Evolutionary conservation across 805 yeast genomes (phyloP), one percentile per base, ranked within the genome.

Genomic region (Vanderwaltozyma polyspora): DNA sequence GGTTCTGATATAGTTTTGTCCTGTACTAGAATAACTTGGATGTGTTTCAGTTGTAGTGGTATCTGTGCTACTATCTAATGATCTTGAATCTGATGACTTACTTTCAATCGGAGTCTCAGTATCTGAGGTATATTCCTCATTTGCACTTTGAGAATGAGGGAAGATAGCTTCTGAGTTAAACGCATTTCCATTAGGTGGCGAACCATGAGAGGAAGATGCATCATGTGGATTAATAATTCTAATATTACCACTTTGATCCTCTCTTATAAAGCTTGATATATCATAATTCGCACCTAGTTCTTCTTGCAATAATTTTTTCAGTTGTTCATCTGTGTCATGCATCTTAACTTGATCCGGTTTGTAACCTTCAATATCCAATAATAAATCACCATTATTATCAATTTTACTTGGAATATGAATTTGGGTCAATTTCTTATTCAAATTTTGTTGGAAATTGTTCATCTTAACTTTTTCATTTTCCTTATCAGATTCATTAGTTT

Each of bases 281-380:
- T 73, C 74, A 21, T 64, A 57, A 19, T 66, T 70, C 10, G 57
- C 57, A 5, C 79, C 79, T 42, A 87, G 67, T 53, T 89, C 96
- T 43, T 84, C 91, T 23, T 73, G 64, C 33, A 89, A 64, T 28
- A 87, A 64, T 44, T 79, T 76, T 45, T 75, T 76, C 39, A 91
- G 72, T 25, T 81, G 62, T 33, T 76, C 76, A 52, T 86, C 95
- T 0, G 93, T 74, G 45, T 74, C 76, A 33, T 77, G 76, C 27
- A 81, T 73, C 53, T 79, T 84, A 44, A 77, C 75, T 33, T 77
- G 80, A 47, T 79, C 85, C 23, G 94, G 80, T 59, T 87, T 89
- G 60, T 91, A 91, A 13, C 98, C 98, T 47, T 86, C 93, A 78
- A 89, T 84, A 60, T 91, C 98, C 29, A 91, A 62, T 28, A 86